phyloP scores from a whole-genome alignment of 2,329 filamentous ascomycete species.

The Lachnellula occidentalis region DNA sequence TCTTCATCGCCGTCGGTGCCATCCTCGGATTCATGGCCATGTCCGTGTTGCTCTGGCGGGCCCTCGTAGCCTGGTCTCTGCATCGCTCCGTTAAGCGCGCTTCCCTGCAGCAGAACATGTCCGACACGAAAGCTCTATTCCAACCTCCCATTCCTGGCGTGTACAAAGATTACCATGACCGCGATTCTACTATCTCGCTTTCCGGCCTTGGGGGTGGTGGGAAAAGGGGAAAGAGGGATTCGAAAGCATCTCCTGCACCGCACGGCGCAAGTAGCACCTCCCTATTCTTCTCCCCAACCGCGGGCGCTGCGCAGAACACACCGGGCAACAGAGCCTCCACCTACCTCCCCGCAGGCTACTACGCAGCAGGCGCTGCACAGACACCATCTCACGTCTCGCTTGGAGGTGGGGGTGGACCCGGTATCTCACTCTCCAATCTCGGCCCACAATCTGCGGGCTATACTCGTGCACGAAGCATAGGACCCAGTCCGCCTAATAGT shows the following conservation, averaged over 20 bases:
- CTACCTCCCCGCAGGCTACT: conserved; percentile 91
- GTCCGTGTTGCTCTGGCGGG: conserved; percentile 82
- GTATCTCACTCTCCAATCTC: conserved; percentile 57
- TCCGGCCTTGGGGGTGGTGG: conserved; percentile 21
- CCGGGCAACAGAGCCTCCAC: conserved; percentile 61
- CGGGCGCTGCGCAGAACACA: conserved; percentile 51
- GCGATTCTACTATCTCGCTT: conserved; percentile 34
- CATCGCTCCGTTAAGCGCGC: conserved; percentile 87
- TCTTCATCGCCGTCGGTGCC: conserved; percentile 92
- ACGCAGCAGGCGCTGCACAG: conserved; percentile 56
- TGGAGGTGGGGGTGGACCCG: conserved; percentile 38
- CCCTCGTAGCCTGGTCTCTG: conserved; percentile 80
- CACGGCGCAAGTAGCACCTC: conserved; percentile 16
- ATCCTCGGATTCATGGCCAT: conserved; percentile 78
- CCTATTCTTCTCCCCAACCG: conserved; percentile 94
- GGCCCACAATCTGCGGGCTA: conserved; percentile 46
- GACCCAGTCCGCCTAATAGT: conserved; percentile 52
- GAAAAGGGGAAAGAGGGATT: conserved; percentile 29
- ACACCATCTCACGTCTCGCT: conserved; percentile 26
- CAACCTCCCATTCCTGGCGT: conserved; percentile 49
- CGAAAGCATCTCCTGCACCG: conserved; percentile 34
- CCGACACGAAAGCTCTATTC: conserved; percentile 65
- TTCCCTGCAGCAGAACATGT: conserved; percentile 65
- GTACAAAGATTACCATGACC: conserved; percentile 57
- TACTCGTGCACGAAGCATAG: conserved; percentile 40